Conservation (phyloP, 768 basidiomycete genomes). For the Punctularia strigosozonata region DNA sequence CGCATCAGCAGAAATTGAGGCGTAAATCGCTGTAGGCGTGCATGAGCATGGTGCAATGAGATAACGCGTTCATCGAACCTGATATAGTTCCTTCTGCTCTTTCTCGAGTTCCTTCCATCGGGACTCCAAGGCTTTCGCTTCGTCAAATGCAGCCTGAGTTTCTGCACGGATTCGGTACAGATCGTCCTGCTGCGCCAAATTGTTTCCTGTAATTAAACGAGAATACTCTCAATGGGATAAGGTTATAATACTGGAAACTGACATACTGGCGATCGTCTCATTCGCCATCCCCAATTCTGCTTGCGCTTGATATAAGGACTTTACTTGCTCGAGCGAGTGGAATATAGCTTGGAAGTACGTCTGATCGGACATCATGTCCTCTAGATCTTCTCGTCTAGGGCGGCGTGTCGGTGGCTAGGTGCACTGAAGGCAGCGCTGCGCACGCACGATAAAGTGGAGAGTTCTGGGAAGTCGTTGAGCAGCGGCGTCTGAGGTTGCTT, state of each 20-base stretch:
- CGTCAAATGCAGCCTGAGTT: slow-evolving; percentile 79
- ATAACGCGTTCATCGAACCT: slow-evolving; percentile 31
- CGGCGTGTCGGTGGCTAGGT: slow-evolving; percentile 3
- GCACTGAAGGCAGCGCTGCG: neutral
- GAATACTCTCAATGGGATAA: slow-evolving; percentile 5
- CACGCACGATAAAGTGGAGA: slow-evolving; percentile 59
- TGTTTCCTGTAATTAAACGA: slow-evolving; percentile 44
- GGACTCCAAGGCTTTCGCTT: slow-evolving; percentile 70
- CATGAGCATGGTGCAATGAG: neutral
- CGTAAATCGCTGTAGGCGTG: slow-evolving; percentile 50
- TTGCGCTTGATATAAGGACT: slow-evolving; percentile 63
- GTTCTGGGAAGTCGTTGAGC: slow-evolving; percentile 56
- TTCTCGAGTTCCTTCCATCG: slow-evolving; percentile 82
- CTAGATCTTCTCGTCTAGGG: slow-evolving; percentile 87
- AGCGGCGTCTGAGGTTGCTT: slow-evolving; percentile 14
- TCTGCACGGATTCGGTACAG: slow-evolving; percentile 69
- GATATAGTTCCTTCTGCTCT: slow-evolving; percentile 82
- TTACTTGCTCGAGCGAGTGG: slow-evolving; percentile 65
- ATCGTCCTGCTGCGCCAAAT: slow-evolving; percentile 62
- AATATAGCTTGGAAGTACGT: slow-evolving; percentile 82
- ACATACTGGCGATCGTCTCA: slow-evolving; percentile 74
- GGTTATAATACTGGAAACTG: slow-evolving; percentile 3
- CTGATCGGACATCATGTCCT: slow-evolving; percentile 75
- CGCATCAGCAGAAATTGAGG: slow-evolving; percentile 85
- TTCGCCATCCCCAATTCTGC: slow-evolving; percentile 76